Evolutionary conservation across 129 eudicot species (phyloP), one percentile per base, ranked within the genome.

Genomic region (Heracleum sosnowskyi): DNA sequence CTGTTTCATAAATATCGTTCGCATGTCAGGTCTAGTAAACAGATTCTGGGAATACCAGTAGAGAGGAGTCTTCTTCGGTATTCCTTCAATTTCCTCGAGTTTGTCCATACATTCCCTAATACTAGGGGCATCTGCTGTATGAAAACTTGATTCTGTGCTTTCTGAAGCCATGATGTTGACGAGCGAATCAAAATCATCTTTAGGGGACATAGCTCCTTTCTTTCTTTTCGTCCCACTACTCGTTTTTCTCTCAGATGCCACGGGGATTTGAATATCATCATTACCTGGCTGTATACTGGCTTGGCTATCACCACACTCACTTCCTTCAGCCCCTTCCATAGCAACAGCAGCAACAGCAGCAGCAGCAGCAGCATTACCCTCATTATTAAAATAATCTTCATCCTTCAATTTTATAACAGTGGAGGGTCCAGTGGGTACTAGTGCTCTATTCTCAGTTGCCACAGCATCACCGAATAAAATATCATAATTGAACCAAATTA

Each of bases 11-110:
- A 60, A 60, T n/a, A 60, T 60, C 34, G 6, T 60, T 10, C 68
- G 29, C 68, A 60, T 60, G 33, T 60, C 68, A n/a, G 33, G 16
- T 3, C 68, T 60, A 26, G 68, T 60, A n/a, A 60, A 60, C 16
- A 60, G 33, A 11, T 60, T 60, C 68, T 60, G 68, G 68, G 33
- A 60, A 60, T 60, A 60, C 68, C 68, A 60, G 66, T 60, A 60
- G 68, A 60, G 68, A 60, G 68, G 68, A 4, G 68, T 26, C 0
- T 24, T 60, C 13, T 60, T 60, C 6, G 33, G 1, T 0, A 60
- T 60, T 60, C 33, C 68, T 10, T 60, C 68, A n/a, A 26, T 60
- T 26, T 60, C 33, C 68, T 60, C 68, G 33, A 60, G 68, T 60
- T n/a, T 60, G 33, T 60, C 68, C 68, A 60, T n/a, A 60, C 68